Evolutionary conservation across 2,329 filamentous ascomycete species (phyloP), one percentile per base, ranked within the genome.

Genomic region (Chaetothyriales sp.): DNA sequence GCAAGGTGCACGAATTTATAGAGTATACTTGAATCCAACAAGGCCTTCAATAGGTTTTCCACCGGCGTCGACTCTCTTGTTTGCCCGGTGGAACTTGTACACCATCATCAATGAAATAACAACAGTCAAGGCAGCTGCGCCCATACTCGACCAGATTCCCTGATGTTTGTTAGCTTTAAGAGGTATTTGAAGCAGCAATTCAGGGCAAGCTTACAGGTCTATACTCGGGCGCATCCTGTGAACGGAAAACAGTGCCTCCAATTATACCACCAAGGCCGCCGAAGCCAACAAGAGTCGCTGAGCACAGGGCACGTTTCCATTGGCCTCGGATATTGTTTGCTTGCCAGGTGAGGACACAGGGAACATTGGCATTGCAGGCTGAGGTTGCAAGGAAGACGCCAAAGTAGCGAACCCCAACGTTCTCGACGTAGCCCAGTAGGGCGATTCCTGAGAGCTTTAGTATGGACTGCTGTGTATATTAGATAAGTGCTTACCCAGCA

Each of bases 301-400:
- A 58, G 51, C 58, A 60, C 12, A 60, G 81, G 0, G 86, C 86
- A 46, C 87, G 79, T 70, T 90, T 93, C 85, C 86, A 93, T 68
- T 92, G 86, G 0, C 86, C 86, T 49, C 84, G 80, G 61, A 93
- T 83, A 66, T 93, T 93, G 68, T 90, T 92, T 43, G 85, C 84
- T 69, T 90, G 86, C 69, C 86, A 92, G 0, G 84, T 77, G 70
- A 93, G 79, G 45, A 79, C 73, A 1, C 79, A 73, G 0, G 87
- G 86, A 3, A 90, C 73, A 63, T 92, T 92, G 57, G 81, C 77
- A 65, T 88, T 88, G 56, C 81, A 80, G 6, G 84, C 86, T 0
- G 83, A 83, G 0, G 83, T 83, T n/a, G 79, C 75, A 46, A 89
- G 68, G 68, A 89, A 89, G 51, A 86, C 75, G 50, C 84, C 84